Evolutionary conservation across 371 early-diverging fungal species (phyloP), one percentile per base, ranked within the genome.

Genomic region (Amoeboaphelidium protococcarum): DNA sequence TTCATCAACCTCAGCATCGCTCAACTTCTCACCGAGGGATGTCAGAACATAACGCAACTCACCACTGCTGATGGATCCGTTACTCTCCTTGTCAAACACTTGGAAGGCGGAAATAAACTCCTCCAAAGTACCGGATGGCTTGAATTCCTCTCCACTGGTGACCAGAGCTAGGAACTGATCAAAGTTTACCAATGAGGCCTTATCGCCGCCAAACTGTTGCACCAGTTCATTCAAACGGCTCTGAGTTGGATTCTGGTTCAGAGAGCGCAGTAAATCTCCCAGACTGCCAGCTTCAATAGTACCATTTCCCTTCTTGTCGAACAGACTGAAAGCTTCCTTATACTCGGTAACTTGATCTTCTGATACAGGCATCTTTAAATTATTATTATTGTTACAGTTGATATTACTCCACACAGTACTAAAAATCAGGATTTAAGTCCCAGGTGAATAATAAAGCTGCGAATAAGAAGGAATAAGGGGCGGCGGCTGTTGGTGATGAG

Each of bases 271-370:
- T 40, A 83, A 58, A 48, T 82, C 77, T 49, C 85, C 84, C 27
- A 84, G 64, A 40, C 71, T 68, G 6, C 69, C 71, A 47, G 44
- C 3, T 41, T 53, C 47, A 23, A 50, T 45, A 26, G 23, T 19
- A 3, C 47, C 47, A 22, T 24, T 16, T 13, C 46, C 46, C 22
- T 44, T 23, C 13, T 45, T 44, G 26, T 84, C 85, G 51, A 79
- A 84, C 42, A 84, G 64, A 41, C 78, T 75, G 55, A 84, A 84
- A 40, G 79, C 76, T 61, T 83, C 82, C 64, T 78, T 74, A 69
- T 71, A 82, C 54, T 82, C 48, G 24, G 23, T 40, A 25, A 20
- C 13, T 2, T n/a, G n/a, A n/a, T n/a, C n/a, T n/a, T n/a, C n/a
- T n/a, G n/a, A n/a, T n/a, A n/a, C n/a, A n/a, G n/a, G n/a, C n/a